Evolutionary conservation across 176 grass and related monocot genomes (phyloP).

Genomic region (Musa schizocarpa): DNA sequence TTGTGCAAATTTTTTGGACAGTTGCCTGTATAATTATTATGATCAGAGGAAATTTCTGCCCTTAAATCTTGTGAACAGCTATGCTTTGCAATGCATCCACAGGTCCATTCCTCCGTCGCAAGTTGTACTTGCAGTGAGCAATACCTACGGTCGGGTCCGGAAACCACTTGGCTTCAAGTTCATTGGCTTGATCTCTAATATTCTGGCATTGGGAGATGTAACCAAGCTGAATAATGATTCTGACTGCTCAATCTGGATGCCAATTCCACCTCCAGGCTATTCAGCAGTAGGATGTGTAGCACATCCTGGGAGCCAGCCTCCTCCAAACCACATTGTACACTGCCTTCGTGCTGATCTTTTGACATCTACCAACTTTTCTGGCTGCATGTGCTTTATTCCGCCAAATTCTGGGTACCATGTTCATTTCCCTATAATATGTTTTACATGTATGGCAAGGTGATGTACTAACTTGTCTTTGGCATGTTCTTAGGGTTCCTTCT

Average conservation of each 20-base stretch:
- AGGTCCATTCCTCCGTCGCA: slow-evolving; percentile 91
- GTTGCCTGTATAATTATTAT: neutral
- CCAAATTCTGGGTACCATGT: slow-evolving; percentile 48
- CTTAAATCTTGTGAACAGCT: slow-evolving; percentile 21
- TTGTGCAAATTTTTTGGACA: neutral
- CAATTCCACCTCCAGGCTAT: slow-evolving; percentile 74
- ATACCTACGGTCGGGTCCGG: slow-evolving; percentile 88
- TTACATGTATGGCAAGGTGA: neutral
- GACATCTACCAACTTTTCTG: slow-evolving; percentile 66
- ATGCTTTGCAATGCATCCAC: slow-evolving; percentile 19
- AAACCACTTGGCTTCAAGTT: slow-evolving; percentile 83
- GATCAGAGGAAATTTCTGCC: neutral
- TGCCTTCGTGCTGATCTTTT: slow-evolving; percentile 90
- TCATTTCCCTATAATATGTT: neutral
- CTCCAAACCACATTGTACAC: slow-evolving; percentile 73
- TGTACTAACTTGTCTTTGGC: slow-evolving; percentile 9
- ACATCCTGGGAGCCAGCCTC: slow-evolving; percentile 60
- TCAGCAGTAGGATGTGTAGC: slow-evolving; percentile 78
- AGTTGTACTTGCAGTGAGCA: slow-evolving; percentile 88
- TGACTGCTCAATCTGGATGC: slow-evolving; percentile 88
- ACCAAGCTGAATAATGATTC: slow-evolving; percentile 28
- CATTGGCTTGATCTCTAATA: slow-evolving; percentile 47
- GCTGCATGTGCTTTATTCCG: slow-evolving; percentile 43
- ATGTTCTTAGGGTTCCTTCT: slow-evolving; percentile 34
- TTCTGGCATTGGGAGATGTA: slow-evolving; percentile 20